Evolutionary conservation across 2,329 filamentous ascomycete species (phyloP).

Genomic region (Elsinoe perseae): DNA sequence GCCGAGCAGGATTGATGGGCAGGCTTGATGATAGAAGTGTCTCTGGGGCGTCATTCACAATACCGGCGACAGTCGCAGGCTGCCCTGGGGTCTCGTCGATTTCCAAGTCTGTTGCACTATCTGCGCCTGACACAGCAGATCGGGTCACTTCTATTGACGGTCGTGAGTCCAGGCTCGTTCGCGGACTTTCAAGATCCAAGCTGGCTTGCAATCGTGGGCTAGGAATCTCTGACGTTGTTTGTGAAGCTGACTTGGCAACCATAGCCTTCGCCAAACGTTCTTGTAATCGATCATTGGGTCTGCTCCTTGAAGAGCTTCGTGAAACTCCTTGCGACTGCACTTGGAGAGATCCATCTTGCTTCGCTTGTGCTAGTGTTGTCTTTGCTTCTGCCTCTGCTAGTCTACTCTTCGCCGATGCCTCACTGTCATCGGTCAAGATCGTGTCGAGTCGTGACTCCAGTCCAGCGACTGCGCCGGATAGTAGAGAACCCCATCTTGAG

Average conservation of each 20-base stretch:
- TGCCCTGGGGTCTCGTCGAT: background rate
- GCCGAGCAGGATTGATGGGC: constrained; percentile 30
- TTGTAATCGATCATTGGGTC: constrained; percentile 74
- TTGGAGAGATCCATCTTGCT: constrained; percentile 11
- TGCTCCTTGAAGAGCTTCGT: constrained; percentile 57
- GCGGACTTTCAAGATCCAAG: constrained; percentile 36
- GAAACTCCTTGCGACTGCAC: constrained; percentile 32
- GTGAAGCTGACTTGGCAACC: constrained; percentile 57
- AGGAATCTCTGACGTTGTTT: constrained; percentile 40
- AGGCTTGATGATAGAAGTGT: constrained; percentile 27
- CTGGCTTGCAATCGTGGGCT: constrained; percentile 32
- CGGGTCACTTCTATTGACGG: constrained; percentile 27
- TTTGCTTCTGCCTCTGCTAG: constrained; percentile 27
- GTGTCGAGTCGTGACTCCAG: constrained; percentile 89
- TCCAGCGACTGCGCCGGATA: constrained; percentile 85
- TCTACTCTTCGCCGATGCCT: constrained; percentile 39
- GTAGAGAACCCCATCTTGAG: constrained; percentile 46
- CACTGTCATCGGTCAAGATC: constrained; percentile 75
- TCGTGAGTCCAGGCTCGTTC: constrained; percentile 40
- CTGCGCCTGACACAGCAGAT: constrained; percentile 19
- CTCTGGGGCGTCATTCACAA: constrained; percentile 14
- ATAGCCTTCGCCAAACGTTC: constrained; percentile 84
- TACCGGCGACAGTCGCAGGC: background rate
- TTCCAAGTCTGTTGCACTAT: background rate
- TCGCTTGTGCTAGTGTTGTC: constrained; percentile 3